Conservation (phyloP, 2,329 filamentous ascomycete genomes). For the Sporothrix phasma region DNA sequence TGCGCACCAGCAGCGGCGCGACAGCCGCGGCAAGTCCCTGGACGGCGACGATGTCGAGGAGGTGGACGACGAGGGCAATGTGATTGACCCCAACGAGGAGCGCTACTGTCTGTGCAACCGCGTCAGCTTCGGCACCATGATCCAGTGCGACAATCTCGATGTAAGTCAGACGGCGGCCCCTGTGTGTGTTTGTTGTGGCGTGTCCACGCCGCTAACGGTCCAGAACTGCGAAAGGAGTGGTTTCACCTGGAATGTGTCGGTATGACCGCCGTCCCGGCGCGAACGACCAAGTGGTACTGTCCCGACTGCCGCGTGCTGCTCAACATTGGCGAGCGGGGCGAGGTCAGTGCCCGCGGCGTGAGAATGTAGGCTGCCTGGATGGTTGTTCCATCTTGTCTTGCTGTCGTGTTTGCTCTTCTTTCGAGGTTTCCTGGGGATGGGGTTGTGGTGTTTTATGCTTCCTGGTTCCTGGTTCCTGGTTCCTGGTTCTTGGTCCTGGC, state of each 20-base stretch:
- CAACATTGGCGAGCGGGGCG: slow-evolving; percentile 53
- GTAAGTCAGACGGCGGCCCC: slow-evolving; percentile 41
- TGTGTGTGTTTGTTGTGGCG: neutral
- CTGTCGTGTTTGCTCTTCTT: too few relatives aligned
- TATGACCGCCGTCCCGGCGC: slow-evolving; percentile 55
- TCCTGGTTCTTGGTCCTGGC: too few relatives aligned
- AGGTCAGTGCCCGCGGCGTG: slow-evolving; percentile 49
- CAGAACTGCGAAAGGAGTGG: slow-evolving; percentile 70
- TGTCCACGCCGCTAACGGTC: neutral
- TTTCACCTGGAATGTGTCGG: slow-evolving; percentile 74
- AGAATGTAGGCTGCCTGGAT: slow-evolving; percentile 36
- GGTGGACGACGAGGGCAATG: slow-evolving; percentile 56
- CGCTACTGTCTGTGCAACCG: slow-evolving; percentile 70
- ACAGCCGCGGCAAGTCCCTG: slow-evolving; percentile 29
- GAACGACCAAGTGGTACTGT: slow-evolving; percentile 77
- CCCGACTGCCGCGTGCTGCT: slow-evolving; percentile 59
- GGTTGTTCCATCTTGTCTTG: too few relatives aligned
- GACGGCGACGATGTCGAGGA: slow-evolving; percentile 28
- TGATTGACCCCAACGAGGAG: slow-evolving; percentile 65
- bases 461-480: neutral
- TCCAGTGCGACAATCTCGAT: slow-evolving; percentile 69
- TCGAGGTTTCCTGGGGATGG: too few relatives aligned
- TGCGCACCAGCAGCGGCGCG: slow-evolving; percentile 26
- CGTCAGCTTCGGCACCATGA: slow-evolving; percentile 75
- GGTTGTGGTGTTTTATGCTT: neutral